Conservation (phyloP, 371 early-diverging fungal species). For the Mucor irregularis region DNA sequence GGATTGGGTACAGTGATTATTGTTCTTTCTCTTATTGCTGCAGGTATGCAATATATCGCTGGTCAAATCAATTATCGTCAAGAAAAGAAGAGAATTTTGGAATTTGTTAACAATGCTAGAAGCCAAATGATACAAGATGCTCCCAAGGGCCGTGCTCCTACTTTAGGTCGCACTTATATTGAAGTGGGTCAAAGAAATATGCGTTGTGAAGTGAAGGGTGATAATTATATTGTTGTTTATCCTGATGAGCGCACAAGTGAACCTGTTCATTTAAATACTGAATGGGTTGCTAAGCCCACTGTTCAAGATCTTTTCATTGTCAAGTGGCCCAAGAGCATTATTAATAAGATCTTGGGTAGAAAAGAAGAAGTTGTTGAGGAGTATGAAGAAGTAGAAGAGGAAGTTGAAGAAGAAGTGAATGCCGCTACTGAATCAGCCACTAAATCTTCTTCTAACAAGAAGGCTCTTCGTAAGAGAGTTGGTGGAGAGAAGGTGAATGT, state of each 20-base stretch:
- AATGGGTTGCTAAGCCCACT: constrained; percentile 34
- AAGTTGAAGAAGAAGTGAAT: constrained; percentile 1
- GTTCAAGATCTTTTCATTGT: constrained; percentile 29
- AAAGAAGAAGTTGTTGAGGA: constrained; percentile 12
- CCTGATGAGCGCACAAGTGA: constrained; percentile 32
- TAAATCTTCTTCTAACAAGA: constrained; percentile 15
- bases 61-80: constrained; percentile 63
- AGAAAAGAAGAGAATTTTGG: constrained; percentile 57
- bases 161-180: constrained; percentile 41
- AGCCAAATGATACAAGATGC: constrained; percentile 31
- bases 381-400: constrained; percentile 15
- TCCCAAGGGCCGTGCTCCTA: constrained; percentile 45
- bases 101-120: constrained; percentile 44
- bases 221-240: constrained; percentile 40
- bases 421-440: background rate
- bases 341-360: constrained; percentile 23
- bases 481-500: constrained; percentile 26
- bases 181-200: constrained; percentile 35
- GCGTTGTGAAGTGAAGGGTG: constrained; percentile 48
- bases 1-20: constrained; percentile 67
- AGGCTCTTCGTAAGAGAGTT: constrained; percentile 22
- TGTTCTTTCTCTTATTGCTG: constrained; percentile 55
- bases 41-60: constrained; percentile 69
- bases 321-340: constrained; percentile 23
- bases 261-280: constrained; percentile 39